These are phyloP conservation scores for Dichomitus squalens DNA, from an alignment of 1,284 basidiomycete species.

Conservation along the genomic window DNA sequence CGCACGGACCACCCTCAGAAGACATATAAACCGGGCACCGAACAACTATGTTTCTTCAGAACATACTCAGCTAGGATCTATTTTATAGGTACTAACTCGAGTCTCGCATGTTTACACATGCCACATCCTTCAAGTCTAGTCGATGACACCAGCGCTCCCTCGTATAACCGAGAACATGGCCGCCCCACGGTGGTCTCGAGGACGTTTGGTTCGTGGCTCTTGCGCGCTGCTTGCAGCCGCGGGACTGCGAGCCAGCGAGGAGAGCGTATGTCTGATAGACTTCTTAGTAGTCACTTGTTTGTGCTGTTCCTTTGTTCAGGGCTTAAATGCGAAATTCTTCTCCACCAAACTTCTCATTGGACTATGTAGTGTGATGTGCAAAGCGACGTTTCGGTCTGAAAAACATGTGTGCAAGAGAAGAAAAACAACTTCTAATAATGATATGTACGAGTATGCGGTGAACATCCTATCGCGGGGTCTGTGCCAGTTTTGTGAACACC, in stretches of 20 bases:
- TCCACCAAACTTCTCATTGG: too few species aligned
- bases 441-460: not conserved
- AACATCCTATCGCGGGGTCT: not conserved
- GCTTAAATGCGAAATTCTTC: not conserved
- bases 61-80: conserved; percentile 89
- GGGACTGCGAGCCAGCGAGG: conserved; percentile 55
- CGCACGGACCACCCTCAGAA: conserved; percentile 26
- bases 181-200: conserved; percentile 56
- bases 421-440: too few species aligned
- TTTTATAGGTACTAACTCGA: conserved; percentile 88
- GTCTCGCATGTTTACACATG: conserved; percentile 88
- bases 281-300: conserved; percentile 16
- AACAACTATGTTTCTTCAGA: conserved; percentile 49
- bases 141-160: conserved; percentile 72
- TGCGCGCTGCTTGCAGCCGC: conserved; percentile 42
- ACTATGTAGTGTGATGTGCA: not conserved
- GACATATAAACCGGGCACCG: conserved; percentile 38
- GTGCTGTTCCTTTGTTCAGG: not conserved
- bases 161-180: conserved; percentile 79
- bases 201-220: conserved; percentile 64
- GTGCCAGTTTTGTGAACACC: conserved; percentile 22
- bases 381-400: too few species aligned
- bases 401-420: too few species aligned
- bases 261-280: conserved; percentile 80
- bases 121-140: conserved; percentile 79